Percentiles rank a stretch among this genome's conserved stretches.
phyloP scores from a whole-genome alignment of 225 moss, liverwort and hornwort genomes.

The Thuidium tamariscinum region DNA sequence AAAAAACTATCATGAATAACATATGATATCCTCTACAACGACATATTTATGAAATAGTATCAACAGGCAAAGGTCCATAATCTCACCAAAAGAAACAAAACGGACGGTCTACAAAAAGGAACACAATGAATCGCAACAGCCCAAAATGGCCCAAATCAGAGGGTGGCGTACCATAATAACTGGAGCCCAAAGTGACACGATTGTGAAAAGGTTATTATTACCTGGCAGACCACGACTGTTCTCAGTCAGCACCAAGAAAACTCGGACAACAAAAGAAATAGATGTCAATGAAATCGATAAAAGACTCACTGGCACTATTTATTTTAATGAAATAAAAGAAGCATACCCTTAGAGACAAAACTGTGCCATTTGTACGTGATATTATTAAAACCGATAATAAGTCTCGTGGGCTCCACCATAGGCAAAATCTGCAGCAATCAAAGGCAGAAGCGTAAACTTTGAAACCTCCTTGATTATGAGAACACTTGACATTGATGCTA shows the following conservation, averaged over 20 bases:
- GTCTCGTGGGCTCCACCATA: conserved; percentile 63
- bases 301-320: neutral
- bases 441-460: neutral
- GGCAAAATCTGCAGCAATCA: conserved; percentile 44
- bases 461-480: neutral
- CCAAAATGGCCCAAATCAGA: neutral
- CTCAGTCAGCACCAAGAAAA: neutral
- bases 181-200: conserved; percentile 78
- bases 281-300: neutral
- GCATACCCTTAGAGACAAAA: conserved; percentile 52
- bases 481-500: neutral
- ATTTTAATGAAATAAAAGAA: neutral
- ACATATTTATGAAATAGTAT: neutral
- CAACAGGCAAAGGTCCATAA: neutral
- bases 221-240: conserved; percentile 20
- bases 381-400: conserved; percentile 25
- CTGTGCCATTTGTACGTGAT: conserved; percentile 73
- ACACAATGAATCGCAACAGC: neutral
- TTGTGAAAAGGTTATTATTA: conserved; percentile 57
- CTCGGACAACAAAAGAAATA: neutral
- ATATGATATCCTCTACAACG: neutral
- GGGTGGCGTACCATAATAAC: conserved; percentile 54
- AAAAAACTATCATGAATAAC: neutral
- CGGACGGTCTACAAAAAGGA: neutral
- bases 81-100: neutral